Base-by-base conservation (phyloP, 148 eudicot species). In the Polygonum maritimum region DNA sequence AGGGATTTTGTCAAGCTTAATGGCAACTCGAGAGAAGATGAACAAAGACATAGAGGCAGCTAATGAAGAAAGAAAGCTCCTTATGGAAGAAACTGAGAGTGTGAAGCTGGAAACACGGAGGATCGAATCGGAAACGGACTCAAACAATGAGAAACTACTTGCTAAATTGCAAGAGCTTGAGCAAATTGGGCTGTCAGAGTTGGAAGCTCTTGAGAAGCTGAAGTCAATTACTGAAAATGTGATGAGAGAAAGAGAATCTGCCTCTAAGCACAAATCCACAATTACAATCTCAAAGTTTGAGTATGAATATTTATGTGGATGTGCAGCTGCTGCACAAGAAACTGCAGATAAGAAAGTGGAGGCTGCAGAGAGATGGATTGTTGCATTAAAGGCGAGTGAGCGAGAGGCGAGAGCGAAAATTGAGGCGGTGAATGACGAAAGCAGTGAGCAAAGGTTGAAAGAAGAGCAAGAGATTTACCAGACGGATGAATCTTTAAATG, bases 321-420 rank as follows among this genome's bases (percentile, higher is more conserved):
- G 79, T 78, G 98, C 98, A 47, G 82, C 31, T 12, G 84, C 74
- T 11, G 95, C 95, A 2, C 81, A 80, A 77, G 88, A 92, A 76
- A 73, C 88, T 77, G 99, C 95, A 55, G 89, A 91, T 45, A 92
- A 88, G 81, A 96, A 96, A 73, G 89, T 91, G 22, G 90, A 78
- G 38, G 99, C 99, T 44, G 99, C 97, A 80, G 79, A 84, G 57
- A 89, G 89, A 11, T 92, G 99, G 97, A 76, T 82, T 8, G 84
- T 87, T 78, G 94, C 99, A 69, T 62, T 92, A 5, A 85, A 79
- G 83, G 89, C 90, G 13, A 89, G 88, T 36, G 93, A 90, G 84
- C 86, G 77, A 74, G 95, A 91, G 76, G 88, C 84, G 75, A 55
- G 77, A 40, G 84, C 89, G 76, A 79, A 82, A 76, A 78, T 80